Evolutionary conservation across 2,329 filamentous ascomycete species (phyloP).

Genomic region (Rutstroemia sp.): DNA sequence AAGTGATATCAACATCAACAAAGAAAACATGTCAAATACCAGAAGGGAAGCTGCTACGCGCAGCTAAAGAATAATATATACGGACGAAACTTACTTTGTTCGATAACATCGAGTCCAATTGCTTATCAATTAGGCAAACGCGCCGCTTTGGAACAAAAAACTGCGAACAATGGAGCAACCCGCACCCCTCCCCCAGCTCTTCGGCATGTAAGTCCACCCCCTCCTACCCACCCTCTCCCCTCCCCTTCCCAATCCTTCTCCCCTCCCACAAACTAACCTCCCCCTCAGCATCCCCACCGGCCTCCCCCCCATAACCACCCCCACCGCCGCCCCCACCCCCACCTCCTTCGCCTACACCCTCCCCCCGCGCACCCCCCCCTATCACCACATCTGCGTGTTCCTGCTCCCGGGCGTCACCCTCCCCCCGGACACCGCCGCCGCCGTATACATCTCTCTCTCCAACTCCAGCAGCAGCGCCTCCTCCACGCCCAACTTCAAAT

Average conservation of each 20-base stretch:
- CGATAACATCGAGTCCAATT: too few relatives aligned
- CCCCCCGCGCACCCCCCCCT: slow-evolving; percentile 39
- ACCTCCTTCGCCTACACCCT: slow-evolving; percentile 45
- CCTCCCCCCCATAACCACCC: slow-evolving; percentile 47
- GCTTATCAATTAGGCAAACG: too few relatives aligned
- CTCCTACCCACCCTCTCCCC: not conserved
- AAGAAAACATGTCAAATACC: too few relatives aligned
- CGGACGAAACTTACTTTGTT: too few relatives aligned
- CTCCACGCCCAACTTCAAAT: slow-evolving; percentile 48
- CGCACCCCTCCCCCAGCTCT: slow-evolving; percentile 21
- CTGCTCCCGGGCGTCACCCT: slow-evolving; percentile 68
- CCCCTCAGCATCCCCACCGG: slow-evolving; percentile 44
- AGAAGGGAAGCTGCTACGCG: too few relatives aligned
- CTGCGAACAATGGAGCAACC: slow-evolving; percentile 2
- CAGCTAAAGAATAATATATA: too few relatives aligned
- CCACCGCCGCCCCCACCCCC: slow-evolving; percentile 34
- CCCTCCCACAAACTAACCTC: not conserved
- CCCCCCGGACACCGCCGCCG: slow-evolving; percentile 70
- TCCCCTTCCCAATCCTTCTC: not conserved
- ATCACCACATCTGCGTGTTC: slow-evolving; percentile 84
- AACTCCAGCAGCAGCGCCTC: slow-evolving; percentile 31
- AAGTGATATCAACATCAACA: too few relatives aligned
- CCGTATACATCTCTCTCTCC: slow-evolving; percentile 76
- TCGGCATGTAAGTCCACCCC: slow-evolving; percentile 21
- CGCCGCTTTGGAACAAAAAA: too few relatives aligned